phyloP scores from a whole-genome alignment of 495 filamentous ascomycete species.

The Podospora pseudopauciseta region DNA sequence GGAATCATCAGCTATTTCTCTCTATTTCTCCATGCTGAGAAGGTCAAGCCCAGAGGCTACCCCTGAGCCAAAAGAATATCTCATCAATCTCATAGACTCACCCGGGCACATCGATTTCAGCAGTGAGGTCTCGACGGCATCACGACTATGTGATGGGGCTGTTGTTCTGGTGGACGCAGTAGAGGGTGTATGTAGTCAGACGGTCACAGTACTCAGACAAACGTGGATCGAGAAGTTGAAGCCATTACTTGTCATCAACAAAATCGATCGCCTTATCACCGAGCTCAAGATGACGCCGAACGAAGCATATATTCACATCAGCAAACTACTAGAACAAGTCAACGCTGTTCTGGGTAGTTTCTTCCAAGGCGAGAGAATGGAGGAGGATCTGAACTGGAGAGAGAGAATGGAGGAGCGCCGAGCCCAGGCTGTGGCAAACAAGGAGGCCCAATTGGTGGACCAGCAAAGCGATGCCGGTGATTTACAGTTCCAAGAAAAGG shows the following conservation, averaged over 20 bases:
- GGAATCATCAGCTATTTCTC: conserved; percentile 97
- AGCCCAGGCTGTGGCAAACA: conserved; percentile 57
- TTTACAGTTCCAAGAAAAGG: conserved; percentile 78
- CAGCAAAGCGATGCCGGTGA: conserved; percentile 52
- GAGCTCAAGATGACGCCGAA: conserved; percentile 87
- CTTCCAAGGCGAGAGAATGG: conserved; percentile 97
- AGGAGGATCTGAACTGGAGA: conserved; percentile 94
- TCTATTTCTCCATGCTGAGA: conserved; percentile 87
- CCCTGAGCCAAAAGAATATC: conserved; percentile 76
- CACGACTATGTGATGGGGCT: conserved; percentile 89
- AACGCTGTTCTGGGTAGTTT: conserved; percentile 98
- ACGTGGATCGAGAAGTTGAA: conserved; percentile 95
- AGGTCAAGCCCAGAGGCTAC: conserved; percentile 62
- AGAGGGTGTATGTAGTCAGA: conserved; percentile 97
- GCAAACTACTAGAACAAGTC: conserved; percentile 85
- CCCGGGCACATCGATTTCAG: conserved; percentile 99
- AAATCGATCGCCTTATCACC: conserved; percentile 90
- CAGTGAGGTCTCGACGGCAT: conserved; percentile 95
- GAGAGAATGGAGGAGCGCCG: conserved; percentile 79
- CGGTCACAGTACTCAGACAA: conserved; percentile 91
- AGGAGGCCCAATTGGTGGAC: conserved; percentile 46
- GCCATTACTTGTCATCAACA: conserved; percentile 94
- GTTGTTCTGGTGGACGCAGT: conserved; percentile 96
- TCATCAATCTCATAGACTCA: conserved; percentile 97
- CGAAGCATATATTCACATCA: conserved; percentile 89